Percentiles rank a stretch among this genome's conserved stretches.
These are phyloP conservation scores for Irpex lacteus DNA, from an alignment of 1,284 basidiomycete species.

Conservation along the genomic window DNA sequence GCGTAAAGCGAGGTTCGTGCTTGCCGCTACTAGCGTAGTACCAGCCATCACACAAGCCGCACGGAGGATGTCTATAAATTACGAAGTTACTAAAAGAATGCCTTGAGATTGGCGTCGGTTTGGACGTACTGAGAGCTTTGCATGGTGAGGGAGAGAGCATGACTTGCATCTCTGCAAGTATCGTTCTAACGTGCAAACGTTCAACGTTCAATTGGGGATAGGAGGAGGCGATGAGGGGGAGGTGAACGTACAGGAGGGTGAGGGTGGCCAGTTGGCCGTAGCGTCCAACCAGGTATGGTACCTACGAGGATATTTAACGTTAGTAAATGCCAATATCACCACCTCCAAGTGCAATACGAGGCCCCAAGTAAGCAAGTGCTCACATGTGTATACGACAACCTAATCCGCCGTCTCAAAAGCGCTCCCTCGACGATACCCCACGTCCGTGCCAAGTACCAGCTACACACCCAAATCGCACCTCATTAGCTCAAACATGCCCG, in stretches of 20 bases:
- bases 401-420: background rate
- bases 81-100: too few relatives aligned
- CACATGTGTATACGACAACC: background rate
- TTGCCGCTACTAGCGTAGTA: background rate
- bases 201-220: too few relatives aligned
- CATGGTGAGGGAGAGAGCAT: too few relatives aligned
- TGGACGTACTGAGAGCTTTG: too few relatives aligned
- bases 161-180: too few relatives aligned
- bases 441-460: constrained; percentile 6
- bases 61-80: background rate
- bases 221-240: background rate
- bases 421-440: constrained; percentile 1
- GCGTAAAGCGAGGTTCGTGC: constrained; percentile 8
- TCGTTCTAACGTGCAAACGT: too few relatives aligned
- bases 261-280: background rate
- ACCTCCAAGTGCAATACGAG: background rate
- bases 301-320: background rate
- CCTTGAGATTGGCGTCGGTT: too few relatives aligned
- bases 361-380: background rate
- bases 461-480: background rate
- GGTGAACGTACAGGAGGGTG: constrained; percentile 1
- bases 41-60: constrained; percentile 1
- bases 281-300: constrained; percentile 4
- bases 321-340: too few relatives aligned
- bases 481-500: too few relatives aligned